Percentiles rank a stretch among this genome's conserved stretches.
These are phyloP conservation scores for Schoenoplectus tabernaemontani DNA, from an alignment of 202 grass and related monocot genomes.

Conservation along the genomic window DNA sequence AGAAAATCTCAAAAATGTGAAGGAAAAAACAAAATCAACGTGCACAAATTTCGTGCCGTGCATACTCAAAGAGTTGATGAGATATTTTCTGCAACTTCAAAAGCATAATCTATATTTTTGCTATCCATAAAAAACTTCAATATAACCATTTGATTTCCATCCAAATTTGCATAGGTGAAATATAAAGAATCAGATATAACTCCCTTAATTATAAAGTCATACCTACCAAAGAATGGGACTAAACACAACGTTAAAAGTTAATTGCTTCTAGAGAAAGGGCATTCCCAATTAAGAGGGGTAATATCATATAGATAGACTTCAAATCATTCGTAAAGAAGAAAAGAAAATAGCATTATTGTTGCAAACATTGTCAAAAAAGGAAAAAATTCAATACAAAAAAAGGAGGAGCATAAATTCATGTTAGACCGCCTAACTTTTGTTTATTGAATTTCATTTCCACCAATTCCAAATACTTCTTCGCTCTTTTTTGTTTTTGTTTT, in stretches of 20 bases:
- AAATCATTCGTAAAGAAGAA: not conserved
- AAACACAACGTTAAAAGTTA: not conserved
- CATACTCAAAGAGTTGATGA: not conserved
- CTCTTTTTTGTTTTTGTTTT: too few species aligned
- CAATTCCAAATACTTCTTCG: too few species aligned
- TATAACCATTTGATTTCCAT: not conserved
- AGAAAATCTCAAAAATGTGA: not conserved
- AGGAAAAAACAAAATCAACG: too few species aligned
- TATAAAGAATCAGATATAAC: not conserved
- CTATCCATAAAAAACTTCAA: not conserved
- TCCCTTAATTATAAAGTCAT: not conserved
- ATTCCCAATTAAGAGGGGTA: not conserved
- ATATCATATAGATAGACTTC: not conserved
- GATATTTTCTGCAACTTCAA: not conserved
- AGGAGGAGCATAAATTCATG: not conserved
- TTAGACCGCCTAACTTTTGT: too few species aligned
- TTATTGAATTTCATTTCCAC: too few species aligned
- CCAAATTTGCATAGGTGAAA: not conserved
- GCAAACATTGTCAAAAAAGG: too few species aligned
- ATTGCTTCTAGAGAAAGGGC: conserved; percentile 2
- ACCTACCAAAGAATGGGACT: not conserved
- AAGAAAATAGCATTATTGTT: too few species aligned
- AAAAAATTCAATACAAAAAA: not conserved
- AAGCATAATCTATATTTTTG: not conserved
- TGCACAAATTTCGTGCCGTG: too few species aligned